Conservation (phyloP, 1,284 basidiomycete species). For the Boletellus sp. region DNA sequence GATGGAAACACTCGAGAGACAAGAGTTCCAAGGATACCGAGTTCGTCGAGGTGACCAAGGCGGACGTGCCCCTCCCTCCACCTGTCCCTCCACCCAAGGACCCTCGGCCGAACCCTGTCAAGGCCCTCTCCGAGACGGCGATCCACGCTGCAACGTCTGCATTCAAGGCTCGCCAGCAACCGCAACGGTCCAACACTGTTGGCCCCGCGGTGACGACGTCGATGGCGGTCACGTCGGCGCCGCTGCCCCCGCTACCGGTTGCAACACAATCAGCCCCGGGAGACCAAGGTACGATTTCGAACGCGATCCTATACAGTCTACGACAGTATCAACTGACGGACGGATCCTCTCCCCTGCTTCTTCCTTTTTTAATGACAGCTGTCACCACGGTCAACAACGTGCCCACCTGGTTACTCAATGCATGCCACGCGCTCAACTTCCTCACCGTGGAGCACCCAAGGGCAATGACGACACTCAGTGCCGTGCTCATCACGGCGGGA, state of each 20-base stretch:
- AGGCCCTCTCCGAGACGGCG: slow-evolving; percentile 31
- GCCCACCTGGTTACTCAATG: slow-evolving; percentile 71
- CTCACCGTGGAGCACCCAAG: slow-evolving; percentile 71
- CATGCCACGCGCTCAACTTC: slow-evolving; percentile 68
- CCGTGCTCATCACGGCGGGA: slow-evolving; percentile 72
- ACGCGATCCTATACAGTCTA: not conserved
- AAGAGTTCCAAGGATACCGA: slow-evolving; percentile 24
- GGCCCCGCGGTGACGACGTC: slow-evolving; percentile 22
- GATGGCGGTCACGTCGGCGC: slow-evolving; percentile 6
- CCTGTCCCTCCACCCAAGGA: slow-evolving; percentile 30
- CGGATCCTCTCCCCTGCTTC: no score
- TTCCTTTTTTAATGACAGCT: slow-evolving; percentile 20
- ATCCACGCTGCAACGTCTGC: slow-evolving; percentile 26
- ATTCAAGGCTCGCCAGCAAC: slow-evolving; percentile 26
- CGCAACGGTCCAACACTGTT: slow-evolving; percentile 31
- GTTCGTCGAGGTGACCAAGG: slow-evolving; percentile 22
- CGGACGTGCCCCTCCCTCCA: slow-evolving; percentile 5
- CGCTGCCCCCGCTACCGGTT: slow-evolving; percentile 20
- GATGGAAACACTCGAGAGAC: slow-evolving; percentile 43
- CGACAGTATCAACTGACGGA: no score
- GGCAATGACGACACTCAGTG: slow-evolving; percentile 68
- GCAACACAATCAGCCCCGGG: slow-evolving; percentile 12
- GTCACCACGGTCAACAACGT: slow-evolving; percentile 57
- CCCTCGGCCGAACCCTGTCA: slow-evolving; percentile 32
- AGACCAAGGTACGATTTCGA: slow-evolving; percentile 17